Evolutionary conservation across 2,329 filamentous ascomycete genomes (phyloP), one percentile per base, ranked within the genome.

Genomic region (Pseudogymnoascus sp.): DNA sequence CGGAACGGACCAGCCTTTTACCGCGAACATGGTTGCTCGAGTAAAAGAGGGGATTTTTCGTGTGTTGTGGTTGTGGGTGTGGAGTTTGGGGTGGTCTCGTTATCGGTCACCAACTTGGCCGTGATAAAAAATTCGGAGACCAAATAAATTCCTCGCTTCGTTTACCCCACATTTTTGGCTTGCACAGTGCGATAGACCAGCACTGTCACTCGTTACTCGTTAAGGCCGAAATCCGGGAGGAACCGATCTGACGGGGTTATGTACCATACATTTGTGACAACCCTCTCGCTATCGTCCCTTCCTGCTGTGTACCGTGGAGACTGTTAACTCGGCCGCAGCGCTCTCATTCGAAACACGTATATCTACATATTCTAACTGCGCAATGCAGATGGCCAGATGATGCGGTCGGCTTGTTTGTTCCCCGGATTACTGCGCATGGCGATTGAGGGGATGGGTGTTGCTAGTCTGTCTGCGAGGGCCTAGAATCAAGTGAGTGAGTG

Each of bases 1-100:
- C 63, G 90, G 85, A 37, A 97, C 82, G 40, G 91, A 91, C 93
- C 93, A 97, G 69, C 95, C 95, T 71, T 90, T 90, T 31, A 97
- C 93, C 8, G 92, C 88, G 75, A 97, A 97, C 93, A 97, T 93
- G 63, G 56, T 68, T 62, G 12, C 21, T 12, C 25, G 28, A 12
- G 50, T 21, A 56, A 34, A 14, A 56, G 25, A 12, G 46, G 25
- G 16, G 5, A 16, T 53, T 50, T 50, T 11, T 4, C 1, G 4
- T 56, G 25, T 23, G 50, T 21, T 34, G 25, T 56, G 8, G 28
- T 56, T 18, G 25, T 56, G 16, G 40, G 21, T 21, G 21, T n/a
- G 42, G 23, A 12, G 21, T 56, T 18, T 10, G 11, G 14, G 8
- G n/a, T 34, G 4, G 23, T 34, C 12, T 56, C 50, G 50, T 56